Evolutionary conservation across 2,329 filamentous ascomycete species (phyloP).

Genomic region (Sclerotinia glacialis): DNA sequence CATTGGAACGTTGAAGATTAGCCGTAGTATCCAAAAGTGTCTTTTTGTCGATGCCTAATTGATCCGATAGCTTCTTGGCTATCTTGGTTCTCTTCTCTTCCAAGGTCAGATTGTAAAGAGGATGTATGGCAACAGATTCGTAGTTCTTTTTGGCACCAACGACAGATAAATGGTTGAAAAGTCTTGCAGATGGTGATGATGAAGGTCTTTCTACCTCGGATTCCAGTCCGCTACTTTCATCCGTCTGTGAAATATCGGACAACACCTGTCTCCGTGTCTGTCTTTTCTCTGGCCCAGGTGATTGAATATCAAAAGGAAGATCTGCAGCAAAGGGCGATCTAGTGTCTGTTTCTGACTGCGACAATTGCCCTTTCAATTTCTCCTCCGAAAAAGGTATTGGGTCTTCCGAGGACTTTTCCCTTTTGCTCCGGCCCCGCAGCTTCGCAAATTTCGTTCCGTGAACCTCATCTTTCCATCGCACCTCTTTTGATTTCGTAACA

Average conservation of each 20-base stretch:
- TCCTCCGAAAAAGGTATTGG: neutral
- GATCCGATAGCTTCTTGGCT: constrained; percentile 28
- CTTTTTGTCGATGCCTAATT: constrained; percentile 22
- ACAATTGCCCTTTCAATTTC: neutral
- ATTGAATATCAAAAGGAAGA: constrained; percentile 4
- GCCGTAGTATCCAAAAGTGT: neutral
- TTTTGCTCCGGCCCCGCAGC: neutral
- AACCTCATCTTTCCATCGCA: constrained; percentile 22
- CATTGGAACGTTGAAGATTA: constrained; percentile 8
- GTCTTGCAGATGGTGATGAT: constrained; percentile 10
- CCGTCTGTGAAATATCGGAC: constrained; percentile 4
- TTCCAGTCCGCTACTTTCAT: constrained; percentile 35
- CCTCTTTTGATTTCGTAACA: constrained; percentile 18
- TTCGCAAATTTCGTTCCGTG: neutral
- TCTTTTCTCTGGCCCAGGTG: neutral
- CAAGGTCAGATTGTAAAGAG: constrained; percentile 28
- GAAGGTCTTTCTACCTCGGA: constrained; percentile 38
- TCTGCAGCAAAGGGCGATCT: constrained; percentile 4
- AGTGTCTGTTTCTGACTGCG: neutral
- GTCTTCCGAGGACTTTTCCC: neutral
- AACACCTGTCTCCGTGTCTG: neutral
- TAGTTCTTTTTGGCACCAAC: constrained; percentile 15
- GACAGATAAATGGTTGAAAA: neutral
- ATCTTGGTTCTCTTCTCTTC: constrained; percentile 32
- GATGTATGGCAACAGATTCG: constrained; percentile 26